Evolutionary conservation across 148 eudicot species (phyloP).

Genomic region (Rhododendron vialii): DNA sequence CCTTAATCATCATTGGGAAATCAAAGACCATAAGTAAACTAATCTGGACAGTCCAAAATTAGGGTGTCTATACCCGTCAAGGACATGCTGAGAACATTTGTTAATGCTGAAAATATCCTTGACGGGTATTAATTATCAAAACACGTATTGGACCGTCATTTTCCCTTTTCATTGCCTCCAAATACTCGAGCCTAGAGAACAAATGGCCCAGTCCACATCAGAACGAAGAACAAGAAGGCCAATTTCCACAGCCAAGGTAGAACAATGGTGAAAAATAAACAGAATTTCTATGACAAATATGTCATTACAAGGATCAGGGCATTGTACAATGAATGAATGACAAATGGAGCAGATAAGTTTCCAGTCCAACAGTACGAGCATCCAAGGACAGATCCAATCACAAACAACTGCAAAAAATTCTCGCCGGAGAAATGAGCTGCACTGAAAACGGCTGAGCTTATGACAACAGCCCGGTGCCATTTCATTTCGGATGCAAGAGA

Average conservation of each 20-base stretch:
- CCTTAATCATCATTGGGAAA: too few species aligned
- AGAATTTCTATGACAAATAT: constrained; percentile 23
- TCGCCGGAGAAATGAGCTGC: constrained; percentile 74
- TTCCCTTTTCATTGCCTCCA: background rate
- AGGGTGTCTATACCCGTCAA: too few species aligned
- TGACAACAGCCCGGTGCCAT: constrained; percentile 62
- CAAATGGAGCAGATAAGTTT: constrained; percentile 51
- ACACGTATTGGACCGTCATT: too few species aligned
- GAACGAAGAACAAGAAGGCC: background rate
- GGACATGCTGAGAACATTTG: too few species aligned
- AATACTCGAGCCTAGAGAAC: background rate
- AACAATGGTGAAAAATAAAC: background rate
- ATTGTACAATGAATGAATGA: constrained; percentile 78
- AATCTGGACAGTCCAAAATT: too few species aligned
- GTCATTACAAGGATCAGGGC: constrained; percentile 49
- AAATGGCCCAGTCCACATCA: background rate
- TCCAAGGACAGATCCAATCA: constrained; percentile 66
- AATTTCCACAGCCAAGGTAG: background rate
- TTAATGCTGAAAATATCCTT: too few species aligned
- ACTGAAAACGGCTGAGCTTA: constrained; percentile 72
- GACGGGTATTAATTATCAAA: too few species aligned
- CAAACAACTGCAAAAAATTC: constrained; percentile 57
- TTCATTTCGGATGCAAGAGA: constrained; percentile 56
- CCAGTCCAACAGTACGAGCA: constrained; percentile 89
- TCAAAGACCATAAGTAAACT: too few species aligned